Percentiles rank a stretch among this genome's conserved stretches.
phyloP scores from a whole-genome alignment of 2,329 filamentous ascomycete genomes.

The Aspergillus flavus region DNA sequence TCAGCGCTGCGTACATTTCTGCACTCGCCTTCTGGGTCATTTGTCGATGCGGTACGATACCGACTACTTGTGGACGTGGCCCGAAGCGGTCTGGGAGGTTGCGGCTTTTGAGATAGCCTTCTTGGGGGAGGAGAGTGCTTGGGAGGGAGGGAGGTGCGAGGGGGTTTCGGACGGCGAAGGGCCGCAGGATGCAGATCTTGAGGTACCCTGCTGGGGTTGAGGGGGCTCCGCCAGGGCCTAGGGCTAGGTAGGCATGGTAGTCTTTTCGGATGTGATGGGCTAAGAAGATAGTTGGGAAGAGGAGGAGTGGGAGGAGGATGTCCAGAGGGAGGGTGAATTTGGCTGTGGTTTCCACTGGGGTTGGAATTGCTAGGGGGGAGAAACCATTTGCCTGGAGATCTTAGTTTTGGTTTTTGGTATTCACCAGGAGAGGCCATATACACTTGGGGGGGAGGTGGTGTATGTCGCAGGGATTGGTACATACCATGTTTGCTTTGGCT shows the following conservation, averaged over 20 bases:
- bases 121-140: constrained; percentile 53
- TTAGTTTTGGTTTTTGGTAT: neutral
- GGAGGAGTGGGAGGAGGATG: constrained; percentile 24
- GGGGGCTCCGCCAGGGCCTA: constrained; percentile 80
- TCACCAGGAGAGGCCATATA: neutral
- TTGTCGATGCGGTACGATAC: constrained; percentile 82
- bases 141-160: constrained; percentile 61
- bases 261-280: constrained; percentile 62
- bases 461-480: neutral
- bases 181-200: constrained; percentile 69
- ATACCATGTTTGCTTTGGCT: constrained; percentile 2
- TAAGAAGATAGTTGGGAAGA: constrained; percentile 52
- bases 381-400: neutral
- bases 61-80: constrained; percentile 67
- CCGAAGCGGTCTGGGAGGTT: constrained; percentile 64
- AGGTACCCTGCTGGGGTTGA: constrained; percentile 73
- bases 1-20: constrained; percentile 59
- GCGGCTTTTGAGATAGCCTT: constrained; percentile 59
- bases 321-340: neutral
- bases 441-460: neutral
- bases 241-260: constrained; percentile 72
- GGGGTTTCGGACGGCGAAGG: constrained; percentile 73
- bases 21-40: constrained; percentile 65
- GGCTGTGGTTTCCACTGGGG: neutral
- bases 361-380: neutral